These are phyloP conservation scores for Colletotrichum simmondsii DNA, from an alignment of 2,329 filamentous ascomycete genomes.

Conservation along the genomic window DNA sequence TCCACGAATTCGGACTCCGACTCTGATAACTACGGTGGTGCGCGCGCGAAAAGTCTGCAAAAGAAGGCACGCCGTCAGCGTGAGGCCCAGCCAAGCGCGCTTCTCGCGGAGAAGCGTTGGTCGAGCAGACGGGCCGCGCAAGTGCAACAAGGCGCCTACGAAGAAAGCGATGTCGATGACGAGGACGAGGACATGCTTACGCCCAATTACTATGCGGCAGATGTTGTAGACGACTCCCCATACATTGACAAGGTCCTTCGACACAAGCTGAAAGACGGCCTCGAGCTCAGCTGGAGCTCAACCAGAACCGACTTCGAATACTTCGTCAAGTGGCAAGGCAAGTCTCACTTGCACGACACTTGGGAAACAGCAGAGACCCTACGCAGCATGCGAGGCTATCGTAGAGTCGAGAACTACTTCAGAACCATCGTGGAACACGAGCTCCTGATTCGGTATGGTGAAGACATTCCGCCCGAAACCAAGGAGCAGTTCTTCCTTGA, in stretches of 20 bases:
- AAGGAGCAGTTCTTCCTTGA: conserved; percentile 96
- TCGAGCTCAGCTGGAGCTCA: conserved; percentile 67
- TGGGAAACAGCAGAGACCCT: conserved; percentile 88
- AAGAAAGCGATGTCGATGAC: conserved; percentile 74
- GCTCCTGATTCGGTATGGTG: conserved; percentile 79
- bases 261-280: conserved; percentile 80
- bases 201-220: conserved; percentile 70
- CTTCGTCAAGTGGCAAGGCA: conserved; percentile 96
- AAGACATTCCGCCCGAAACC: conserved; percentile 84
- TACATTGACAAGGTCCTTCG: conserved; percentile 93
- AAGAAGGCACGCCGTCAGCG: conserved; percentile 84
- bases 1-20: conserved; percentile 68
- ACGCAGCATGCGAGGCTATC: conserved; percentile 81
- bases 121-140: conserved; percentile 87
- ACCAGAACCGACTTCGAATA: conserved; percentile 85
- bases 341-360: conserved; percentile 94
- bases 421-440: conserved; percentile 85
- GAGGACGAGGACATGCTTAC: conserved; percentile 74
- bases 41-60: conserved; percentile 73
- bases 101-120: conserved; percentile 87
- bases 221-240: conserved; percentile 80
- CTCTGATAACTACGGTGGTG: conserved; percentile 83
- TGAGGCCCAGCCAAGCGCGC: conserved; percentile 73
- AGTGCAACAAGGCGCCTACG: conserved; percentile 70
- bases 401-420: conserved; percentile 95